phyloP scores from a whole-genome alignment of 495 filamentous ascomycete genomes.

The Penicillium macrosclerotiorum region DNA sequence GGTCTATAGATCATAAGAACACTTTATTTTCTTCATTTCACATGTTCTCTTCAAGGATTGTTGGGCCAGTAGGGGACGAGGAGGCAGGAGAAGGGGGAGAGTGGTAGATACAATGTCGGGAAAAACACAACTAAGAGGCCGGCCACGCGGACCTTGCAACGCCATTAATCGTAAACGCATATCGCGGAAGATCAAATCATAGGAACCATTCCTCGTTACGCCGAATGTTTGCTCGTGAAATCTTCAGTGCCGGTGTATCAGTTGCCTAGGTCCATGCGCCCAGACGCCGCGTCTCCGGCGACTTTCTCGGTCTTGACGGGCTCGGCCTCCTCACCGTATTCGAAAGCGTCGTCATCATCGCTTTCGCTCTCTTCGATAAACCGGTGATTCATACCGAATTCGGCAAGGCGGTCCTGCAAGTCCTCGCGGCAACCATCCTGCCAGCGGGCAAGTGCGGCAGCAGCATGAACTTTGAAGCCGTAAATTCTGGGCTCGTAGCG shows the following conservation, averaged over 20 bases:
- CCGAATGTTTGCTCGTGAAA: slow-evolving; percentile 27
- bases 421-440: slow-evolving; percentile 77
- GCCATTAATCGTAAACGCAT: slow-evolving; percentile 30
- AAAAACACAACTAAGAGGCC: slow-evolving; percentile 12
- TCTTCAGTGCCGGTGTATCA: slow-evolving; percentile 17
- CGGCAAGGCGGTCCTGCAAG: slow-evolving; percentile 65
- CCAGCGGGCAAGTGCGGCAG: slow-evolving; percentile 86
- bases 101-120: slow-evolving; percentile 26
- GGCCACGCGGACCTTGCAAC: slow-evolving; percentile 20
- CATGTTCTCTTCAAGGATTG: not conserved
- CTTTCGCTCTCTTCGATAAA: slow-evolving; percentile 57
- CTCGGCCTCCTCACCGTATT: slow-evolving; percentile 40
- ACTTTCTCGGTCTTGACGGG: slow-evolving; percentile 31
- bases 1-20: not conserved
- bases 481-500: slow-evolving; percentile 87
- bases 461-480: slow-evolving; percentile 91
- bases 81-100: not conserved
- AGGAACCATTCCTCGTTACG: slow-evolving; percentile 29
- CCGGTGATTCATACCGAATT: slow-evolving; percentile 51
- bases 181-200: slow-evolving; percentile 19
- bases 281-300: slow-evolving; percentile 39
- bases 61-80: too few species aligned
- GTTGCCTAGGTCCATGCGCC: slow-evolving; percentile 44
- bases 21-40: slow-evolving; percentile 16
- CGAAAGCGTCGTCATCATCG: slow-evolving; percentile 51